Percentiles rank a stretch among this genome's conserved stretches.
Evolutionary conservation across 2,329 filamentous ascomycete species (phyloP).

Genomic region (Talaromyces funiculosus): DNA sequence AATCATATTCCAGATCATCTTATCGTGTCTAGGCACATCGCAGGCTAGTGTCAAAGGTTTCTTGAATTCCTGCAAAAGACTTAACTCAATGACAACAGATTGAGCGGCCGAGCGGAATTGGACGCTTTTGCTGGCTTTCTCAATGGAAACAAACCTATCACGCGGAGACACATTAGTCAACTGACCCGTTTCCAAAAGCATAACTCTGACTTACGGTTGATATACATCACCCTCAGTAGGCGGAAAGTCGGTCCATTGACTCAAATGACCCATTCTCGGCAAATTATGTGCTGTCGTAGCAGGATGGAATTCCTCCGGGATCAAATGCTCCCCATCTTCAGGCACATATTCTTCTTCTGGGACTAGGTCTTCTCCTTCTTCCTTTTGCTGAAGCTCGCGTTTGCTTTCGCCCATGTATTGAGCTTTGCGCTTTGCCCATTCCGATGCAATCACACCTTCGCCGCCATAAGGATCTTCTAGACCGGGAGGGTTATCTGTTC

Average conservation of each 20-base stretch:
- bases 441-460: constrained; percentile 29
- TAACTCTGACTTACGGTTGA: constrained; percentile 32
- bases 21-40: constrained; percentile 27
- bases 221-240: constrained; percentile 36
- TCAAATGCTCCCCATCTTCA: constrained; percentile 7
- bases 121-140: constrained; percentile 30
- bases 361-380: neutral
- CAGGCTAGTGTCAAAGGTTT: constrained; percentile 32
- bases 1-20: constrained; percentile 28
- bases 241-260: constrained; percentile 35
- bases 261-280: constrained; percentile 49
- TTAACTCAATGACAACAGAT: constrained; percentile 53
- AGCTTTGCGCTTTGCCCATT: constrained; percentile 18
- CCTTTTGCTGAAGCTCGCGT: neutral
- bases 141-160: constrained; percentile 31
- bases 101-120: constrained; percentile 44
- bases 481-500: constrained; percentile 46
- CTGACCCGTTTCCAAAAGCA: neutral
- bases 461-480: constrained; percentile 45
- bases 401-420: constrained; percentile 20
- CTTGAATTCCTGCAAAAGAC: constrained; percentile 43
- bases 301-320: constrained; percentile 37
- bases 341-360: constrained; percentile 8
- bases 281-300: constrained; percentile 50
- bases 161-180: neutral